Base-by-base conservation (phyloP, 2,329 filamentous ascomycete genomes). In the Neurospora sp. region DNA sequence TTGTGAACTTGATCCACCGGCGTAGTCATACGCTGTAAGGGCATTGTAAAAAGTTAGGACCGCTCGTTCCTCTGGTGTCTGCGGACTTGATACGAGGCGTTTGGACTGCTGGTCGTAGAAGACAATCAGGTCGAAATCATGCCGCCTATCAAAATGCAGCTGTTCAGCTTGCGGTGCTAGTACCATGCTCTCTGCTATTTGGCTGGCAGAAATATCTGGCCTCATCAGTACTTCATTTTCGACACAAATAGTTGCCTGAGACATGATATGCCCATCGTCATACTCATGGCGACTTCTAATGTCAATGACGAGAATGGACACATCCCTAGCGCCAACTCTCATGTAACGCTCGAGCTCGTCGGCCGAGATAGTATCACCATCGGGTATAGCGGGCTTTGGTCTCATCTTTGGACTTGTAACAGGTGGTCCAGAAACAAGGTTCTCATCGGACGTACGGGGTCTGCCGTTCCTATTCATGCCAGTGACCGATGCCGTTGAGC, bases 241-340 rank as follows among this genome's bases (percentile, higher is more conserved):
- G 71, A 99, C 87, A 79, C 96, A 99, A 65, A 99, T 92, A 46
- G 93, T 92, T 6, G 88, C 90, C 69, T 89, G 89, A 6, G 91
- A 89, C 82, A 91, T 91, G 73, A 99, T 93, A 77, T 99, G 96
- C 0, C 96, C 96, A 66, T 90, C 86, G 74, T 98, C 93, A 77
- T 92, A 99, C 8, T 91, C 87, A 68, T 91, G 88, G 36, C 96
- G 89, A 69, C 87, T 83, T 46, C 96, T 89, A 57, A 97, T 88
- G 79, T 99, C 96, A 73, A 99, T 93, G 33, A 98, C 79, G 12
- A 99, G 82, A 33, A 97, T 84, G 80, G 89, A 81, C 81, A 93
- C 71, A 77, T 85, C 74, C 76, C 80, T 76, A 15, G 83, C 78
- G 0, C 79, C 80, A 70, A 84, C 82, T 69, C 85, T 84, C 77